phyloP scores from a whole-genome alignment of 805 yeast species.

The Saccharomycopsis synnaedendra region DNA sequence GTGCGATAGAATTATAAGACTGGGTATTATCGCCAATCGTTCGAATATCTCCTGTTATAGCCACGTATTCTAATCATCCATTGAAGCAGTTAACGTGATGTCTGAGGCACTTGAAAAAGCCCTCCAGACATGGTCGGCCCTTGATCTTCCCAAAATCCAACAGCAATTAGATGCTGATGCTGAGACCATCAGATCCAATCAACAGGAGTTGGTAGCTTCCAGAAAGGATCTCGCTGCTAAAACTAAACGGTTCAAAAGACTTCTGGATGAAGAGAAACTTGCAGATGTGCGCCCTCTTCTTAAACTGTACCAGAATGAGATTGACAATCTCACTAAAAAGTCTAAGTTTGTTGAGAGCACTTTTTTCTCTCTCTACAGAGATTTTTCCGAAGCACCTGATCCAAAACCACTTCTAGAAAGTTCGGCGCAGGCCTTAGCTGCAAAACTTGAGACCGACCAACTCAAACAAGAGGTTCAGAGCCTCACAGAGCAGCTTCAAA shows the following conservation, averaged over 20 bases:
- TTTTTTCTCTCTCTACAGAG: constrained; percentile 64
- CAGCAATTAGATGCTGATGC: constrained; percentile 65
- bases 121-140: constrained; percentile 61
- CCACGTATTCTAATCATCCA: no score
- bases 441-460: constrained; percentile 38
- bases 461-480: constrained; percentile 38
- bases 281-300: constrained; percentile 54
- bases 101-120: constrained; percentile 37
- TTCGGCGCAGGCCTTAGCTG: constrained; percentile 51
- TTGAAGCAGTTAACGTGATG: not conserved
- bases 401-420: constrained; percentile 73
- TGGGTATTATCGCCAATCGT: no score
- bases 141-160: constrained; percentile 63
- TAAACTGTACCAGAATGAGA: constrained; percentile 74
- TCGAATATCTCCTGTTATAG: no score
- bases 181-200: constrained; percentile 56
- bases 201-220: constrained; percentile 51
- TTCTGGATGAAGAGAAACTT: constrained; percentile 57
- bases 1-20: no score
- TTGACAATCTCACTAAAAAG: constrained; percentile 70
- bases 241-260: constrained; percentile 78
- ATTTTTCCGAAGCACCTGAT: constrained; percentile 85
- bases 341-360: constrained; percentile 63
- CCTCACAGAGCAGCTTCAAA: constrained; percentile 41
- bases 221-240: constrained; percentile 70